Evolutionary conservation across 306 rosid species (phyloP), one percentile per base, ranked within the genome.

Genomic region (Biancaea sappan): DNA sequence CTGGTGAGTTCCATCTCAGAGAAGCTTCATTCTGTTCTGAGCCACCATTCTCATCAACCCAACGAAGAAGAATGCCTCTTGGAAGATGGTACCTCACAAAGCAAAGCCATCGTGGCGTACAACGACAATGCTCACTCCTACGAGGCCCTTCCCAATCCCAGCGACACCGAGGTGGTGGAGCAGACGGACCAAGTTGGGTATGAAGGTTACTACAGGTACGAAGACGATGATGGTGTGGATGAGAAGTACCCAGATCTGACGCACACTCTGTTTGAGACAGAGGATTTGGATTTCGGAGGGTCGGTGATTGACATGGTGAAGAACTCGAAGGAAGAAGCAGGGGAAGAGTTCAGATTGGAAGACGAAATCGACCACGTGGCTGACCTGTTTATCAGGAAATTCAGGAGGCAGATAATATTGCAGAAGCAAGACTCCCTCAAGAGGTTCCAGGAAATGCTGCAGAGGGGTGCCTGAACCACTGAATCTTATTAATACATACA

Each of bases 351-450:
- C 85, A 88, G 65, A 28, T 81, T 94, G 79, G 98, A 94, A 72
- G 96, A 91, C 16, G 97, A 91, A 83, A 91, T 91, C 22, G 96
- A 94, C 60, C 82, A 85, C 12, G 92, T 80, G 18, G 98, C 97
- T 12, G 97, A 89, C 54, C 84, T 94, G 65, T 94, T 94, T 28
- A 94, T 94, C 7, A 68, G 58, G 46, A 88, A 80, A 80, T 89
- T 94, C 48, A 85, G 79, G 7, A 89, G 84, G 75, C 93, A 89
- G 76, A 94, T 94, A 58, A 86, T 90, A 0, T 8, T 94, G 77
- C 97, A 94, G 81, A 94, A 91, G 86, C 92, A 89, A 50, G 83
- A 79, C 4, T 91, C 98, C 0, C 61, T 94, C 78, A 91, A 91
- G 80, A 89, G 92, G 76, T 40, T 79, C 58, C 81, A 81, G 58